A percentile compares a stretch with the other conserved stretches of the same genome.
Conservation (phyloP, 306 rosid species). For the Cucurbita moschata region DNA sequence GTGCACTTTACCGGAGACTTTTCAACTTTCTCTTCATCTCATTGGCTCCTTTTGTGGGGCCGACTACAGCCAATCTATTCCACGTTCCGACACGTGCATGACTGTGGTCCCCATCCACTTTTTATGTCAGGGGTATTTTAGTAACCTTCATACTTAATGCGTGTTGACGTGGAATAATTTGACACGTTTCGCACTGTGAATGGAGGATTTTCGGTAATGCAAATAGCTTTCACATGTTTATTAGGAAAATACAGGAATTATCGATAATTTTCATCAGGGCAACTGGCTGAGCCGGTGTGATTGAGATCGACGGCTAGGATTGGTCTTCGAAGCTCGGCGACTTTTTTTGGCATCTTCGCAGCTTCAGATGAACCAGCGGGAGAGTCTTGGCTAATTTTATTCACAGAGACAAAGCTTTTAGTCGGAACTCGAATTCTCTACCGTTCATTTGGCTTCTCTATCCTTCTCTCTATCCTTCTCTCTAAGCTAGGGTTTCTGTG, state of each 20-base stretch:
- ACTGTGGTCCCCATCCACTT: not conserved
- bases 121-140: not conserved
- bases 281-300: conserved; percentile 16
- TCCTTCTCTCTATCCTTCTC: not conserved
- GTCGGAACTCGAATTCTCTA: not conserved
- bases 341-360: not conserved
- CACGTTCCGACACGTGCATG: not conserved
- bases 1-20: not conserved
- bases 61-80: no score
- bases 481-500: conserved; percentile 2
- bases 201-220: not conserved
- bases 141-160: not conserved
- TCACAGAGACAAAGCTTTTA: not conserved
- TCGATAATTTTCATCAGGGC: not conserved
- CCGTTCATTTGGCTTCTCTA: not conserved
- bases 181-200: not conserved
- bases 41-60: not conserved
- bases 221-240: not conserved
- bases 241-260: not conserved
- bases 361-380: not conserved
- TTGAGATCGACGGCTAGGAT: conserved; percentile 15
- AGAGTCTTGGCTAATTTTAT: not conserved
- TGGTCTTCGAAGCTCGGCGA: conserved; percentile 1
- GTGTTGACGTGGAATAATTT: not conserved
- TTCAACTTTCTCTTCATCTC: not conserved